These are phyloP conservation scores for Hericium rajendrae DNA, from an alignment of 768 basidiomycete genomes.

Conservation along the genomic window DNA sequence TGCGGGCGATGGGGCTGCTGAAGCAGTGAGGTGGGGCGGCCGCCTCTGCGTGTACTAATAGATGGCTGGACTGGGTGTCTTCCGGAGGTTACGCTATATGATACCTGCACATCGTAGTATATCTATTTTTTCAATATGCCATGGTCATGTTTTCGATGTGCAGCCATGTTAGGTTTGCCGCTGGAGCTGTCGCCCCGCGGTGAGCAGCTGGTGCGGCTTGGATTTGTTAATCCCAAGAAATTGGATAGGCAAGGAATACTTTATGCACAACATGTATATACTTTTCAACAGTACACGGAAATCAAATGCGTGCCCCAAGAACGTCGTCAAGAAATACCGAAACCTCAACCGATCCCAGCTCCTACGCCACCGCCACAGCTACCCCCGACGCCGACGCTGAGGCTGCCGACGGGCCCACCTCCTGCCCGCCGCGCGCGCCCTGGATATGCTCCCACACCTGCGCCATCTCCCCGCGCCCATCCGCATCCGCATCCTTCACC, in stretches of 20 bases:
- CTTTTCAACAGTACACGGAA: no score
- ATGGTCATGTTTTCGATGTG: background rate
- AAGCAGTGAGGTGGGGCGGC: conserved; percentile 10
- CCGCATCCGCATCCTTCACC: conserved; percentile 52
- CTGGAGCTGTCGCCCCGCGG: background rate
- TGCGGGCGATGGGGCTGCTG: conserved; percentile 53
- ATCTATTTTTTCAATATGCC: background rate
- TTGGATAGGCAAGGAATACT: no score
- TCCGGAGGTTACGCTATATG: background rate
- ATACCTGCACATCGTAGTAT: background rate
- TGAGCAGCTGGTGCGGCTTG: background rate
- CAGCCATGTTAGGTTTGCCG: background rate
- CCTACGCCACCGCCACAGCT: background rate
- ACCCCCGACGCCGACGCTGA: no score
- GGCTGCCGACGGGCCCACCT: no score
- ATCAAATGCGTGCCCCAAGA: no score
- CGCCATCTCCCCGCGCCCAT: conserved; percentile 34
- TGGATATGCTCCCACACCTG: conserved; percentile 22
- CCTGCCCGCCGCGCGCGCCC: no score
- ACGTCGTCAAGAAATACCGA: background rate
- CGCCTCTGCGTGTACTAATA: background rate
- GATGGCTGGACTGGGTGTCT: background rate
- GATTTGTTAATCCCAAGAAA: no score
- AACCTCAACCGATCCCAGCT: no score
- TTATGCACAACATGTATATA: no score